Percentiles rank a stretch among this genome's conserved stretches.
Conservation (phyloP, 495 filamentous ascomycete species). For the Trichoderma asperelloides region DNA sequence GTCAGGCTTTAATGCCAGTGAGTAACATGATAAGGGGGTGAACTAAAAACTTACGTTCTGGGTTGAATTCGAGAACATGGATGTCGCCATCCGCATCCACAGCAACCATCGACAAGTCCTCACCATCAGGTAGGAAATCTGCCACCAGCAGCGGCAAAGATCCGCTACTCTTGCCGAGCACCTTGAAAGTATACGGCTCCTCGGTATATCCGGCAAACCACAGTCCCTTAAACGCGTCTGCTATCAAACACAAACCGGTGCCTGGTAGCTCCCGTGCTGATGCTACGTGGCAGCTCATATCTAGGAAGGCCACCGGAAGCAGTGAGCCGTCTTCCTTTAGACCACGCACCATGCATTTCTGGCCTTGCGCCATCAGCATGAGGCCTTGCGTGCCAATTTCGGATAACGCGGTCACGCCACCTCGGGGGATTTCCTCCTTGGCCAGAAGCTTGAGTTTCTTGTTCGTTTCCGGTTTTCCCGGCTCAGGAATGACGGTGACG, state of each 20-base stretch:
- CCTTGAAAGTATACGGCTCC: constrained; percentile 87
- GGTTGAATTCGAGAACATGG: constrained; percentile 87
- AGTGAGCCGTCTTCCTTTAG: constrained; percentile 89
- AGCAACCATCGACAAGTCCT: constrained; percentile 71
- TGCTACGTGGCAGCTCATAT: constrained; percentile 87
- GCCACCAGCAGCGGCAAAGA: constrained; percentile 70
- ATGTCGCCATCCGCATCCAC: constrained; percentile 79
- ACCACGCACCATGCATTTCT: constrained; percentile 93
- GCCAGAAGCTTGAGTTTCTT: constrained; percentile 76
- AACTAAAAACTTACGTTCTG: constrained; percentile 52
- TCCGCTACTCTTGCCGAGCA: constrained; percentile 78
- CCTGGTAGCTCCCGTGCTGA: constrained; percentile 70
- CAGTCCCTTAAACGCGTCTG: constrained; percentile 83
- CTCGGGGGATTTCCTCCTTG: constrained; percentile 77
- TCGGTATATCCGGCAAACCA: constrained; percentile 94
- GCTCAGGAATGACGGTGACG: constrained; percentile 82
- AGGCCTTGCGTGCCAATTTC: constrained; percentile 88
- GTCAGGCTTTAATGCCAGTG: background rate
- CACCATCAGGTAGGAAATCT: constrained; percentile 82
- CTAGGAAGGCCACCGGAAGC: constrained; percentile 93
- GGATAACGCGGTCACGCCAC: constrained; percentile 83
- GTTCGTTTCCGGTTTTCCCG: constrained; percentile 73
- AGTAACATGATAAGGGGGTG: background rate
- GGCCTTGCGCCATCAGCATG: constrained; percentile 83
- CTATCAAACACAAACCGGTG: constrained; percentile 75